These are phyloP conservation scores for Penicillium griseofulvum DNA, from an alignment of 2,329 filamentous ascomycete species.

Conservation along the genomic window DNA sequence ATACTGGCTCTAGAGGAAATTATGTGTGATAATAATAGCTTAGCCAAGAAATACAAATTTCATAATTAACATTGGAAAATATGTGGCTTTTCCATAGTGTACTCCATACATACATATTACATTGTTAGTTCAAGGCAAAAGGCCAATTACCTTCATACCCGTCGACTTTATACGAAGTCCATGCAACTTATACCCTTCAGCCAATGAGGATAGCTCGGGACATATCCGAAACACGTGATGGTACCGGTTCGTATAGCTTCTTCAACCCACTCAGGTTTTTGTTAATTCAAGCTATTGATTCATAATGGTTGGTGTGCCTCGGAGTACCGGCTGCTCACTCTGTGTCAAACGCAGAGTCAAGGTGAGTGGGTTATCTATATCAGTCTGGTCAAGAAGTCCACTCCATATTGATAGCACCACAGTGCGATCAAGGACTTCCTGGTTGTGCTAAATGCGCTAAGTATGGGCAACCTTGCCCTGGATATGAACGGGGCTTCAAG, in stretches of 20 bases:
- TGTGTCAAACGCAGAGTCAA: slow-evolving; percentile 32
- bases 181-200: not conserved
- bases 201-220: not conserved
- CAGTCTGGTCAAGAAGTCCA: not conserved
- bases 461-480: slow-evolving; percentile 34
- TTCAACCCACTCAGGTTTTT: not conserved
- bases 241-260: not conserved
- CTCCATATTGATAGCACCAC: slow-evolving; percentile 1
- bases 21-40: not conserved
- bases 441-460: slow-evolving; percentile 34
- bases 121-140: not conserved
- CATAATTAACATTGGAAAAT: not conserved
- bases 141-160: not conserved
- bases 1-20: not conserved
- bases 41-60: not conserved
- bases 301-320: slow-evolving; percentile 25
- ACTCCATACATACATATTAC: not conserved
- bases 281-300: slow-evolving; percentile 1
- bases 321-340: slow-evolving; percentile 27
- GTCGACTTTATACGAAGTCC: not conserved
- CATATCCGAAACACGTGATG: not conserved
- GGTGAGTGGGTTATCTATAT: slow-evolving; percentile 8
- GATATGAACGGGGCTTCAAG: slow-evolving; percentile 35
- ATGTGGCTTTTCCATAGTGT: not conserved
- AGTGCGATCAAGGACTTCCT: slow-evolving; percentile 37